Conservation (phyloP, 164 flowering plant species). For the Umbellularia californica region DNA sequence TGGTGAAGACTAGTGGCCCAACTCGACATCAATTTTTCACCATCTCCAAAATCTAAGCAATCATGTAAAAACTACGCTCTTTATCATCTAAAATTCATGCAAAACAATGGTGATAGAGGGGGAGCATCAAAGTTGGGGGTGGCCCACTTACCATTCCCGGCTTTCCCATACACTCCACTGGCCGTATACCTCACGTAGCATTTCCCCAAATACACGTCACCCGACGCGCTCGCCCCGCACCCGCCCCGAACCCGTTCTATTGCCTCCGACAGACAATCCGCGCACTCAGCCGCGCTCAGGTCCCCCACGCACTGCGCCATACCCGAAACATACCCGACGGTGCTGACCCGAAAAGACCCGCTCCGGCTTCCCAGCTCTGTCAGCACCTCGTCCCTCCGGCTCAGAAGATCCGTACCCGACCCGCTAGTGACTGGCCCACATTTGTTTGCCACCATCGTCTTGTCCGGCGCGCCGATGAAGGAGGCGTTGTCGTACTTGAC, state of each 20-base stretch:
- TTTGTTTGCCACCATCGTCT: constrained; percentile 60
- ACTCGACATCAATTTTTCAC: too few species aligned
- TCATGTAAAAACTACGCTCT: too few species aligned
- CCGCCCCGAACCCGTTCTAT: constrained; percentile 51
- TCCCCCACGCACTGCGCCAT: constrained; percentile 89
- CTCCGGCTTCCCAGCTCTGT: constrained; percentile 32
- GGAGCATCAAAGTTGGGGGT: too few species aligned
- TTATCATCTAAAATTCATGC: too few species aligned
- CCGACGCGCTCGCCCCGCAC: constrained; percentile 55
- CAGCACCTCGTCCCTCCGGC: constrained; percentile 58
- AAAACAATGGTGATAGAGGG: too few species aligned
- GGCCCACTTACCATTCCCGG: constrained; percentile 7
- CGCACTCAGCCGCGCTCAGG: constrained; percentile 63
- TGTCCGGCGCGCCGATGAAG: constrained; percentile 70
- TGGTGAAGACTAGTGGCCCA: too few species aligned
- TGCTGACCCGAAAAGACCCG: constrained; percentile 54
- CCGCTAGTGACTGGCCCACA: constrained; percentile 52
- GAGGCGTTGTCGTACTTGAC: constrained; percentile 68
- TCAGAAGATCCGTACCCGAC: constrained; percentile 29
- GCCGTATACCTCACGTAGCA: constrained; percentile 69
- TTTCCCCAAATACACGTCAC: constrained; percentile 80
- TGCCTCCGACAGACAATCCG: constrained; percentile 65
- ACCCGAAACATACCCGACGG: constrained; percentile 55
- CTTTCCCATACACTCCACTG: constrained; percentile 28
- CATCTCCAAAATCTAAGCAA: too few species aligned